Evolutionary conservation across 208 protist species (phyloP).

Genomic region (Porcisia hertigi): DNA sequence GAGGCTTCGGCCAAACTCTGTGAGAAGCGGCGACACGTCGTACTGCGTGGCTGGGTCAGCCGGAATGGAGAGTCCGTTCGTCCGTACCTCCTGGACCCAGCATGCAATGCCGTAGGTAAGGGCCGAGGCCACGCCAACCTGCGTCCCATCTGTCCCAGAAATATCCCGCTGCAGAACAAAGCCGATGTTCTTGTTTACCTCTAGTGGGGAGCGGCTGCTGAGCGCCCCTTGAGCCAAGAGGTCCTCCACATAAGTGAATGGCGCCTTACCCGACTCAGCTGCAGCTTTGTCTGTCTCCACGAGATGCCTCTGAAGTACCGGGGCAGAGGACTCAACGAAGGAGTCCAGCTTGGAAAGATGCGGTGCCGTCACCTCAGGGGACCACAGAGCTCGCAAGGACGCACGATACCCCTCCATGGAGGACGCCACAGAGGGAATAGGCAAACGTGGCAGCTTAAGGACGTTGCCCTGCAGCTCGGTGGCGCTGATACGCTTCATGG

Average conservation of each 20-base stretch:
- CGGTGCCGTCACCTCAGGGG: conserved; percentile 42
- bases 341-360: conserved; percentile 71
- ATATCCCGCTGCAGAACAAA: conserved; percentile 66
- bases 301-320: conserved; percentile 62
- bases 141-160: conserved; percentile 43
- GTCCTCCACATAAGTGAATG: conserved; percentile 76
- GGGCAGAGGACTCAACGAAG: conserved; percentile 60
- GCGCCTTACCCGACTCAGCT: conserved; percentile 38
- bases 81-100: conserved; percentile 48
- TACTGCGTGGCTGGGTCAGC: conserved; percentile 30
- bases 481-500: conserved; percentile 66
- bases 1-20: conserved; percentile 77
- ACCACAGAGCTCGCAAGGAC: conserved; percentile 61
- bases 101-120: conserved; percentile 64
- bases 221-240: conserved; percentile 56
- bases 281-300: conserved; percentile 62
- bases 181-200: conserved; percentile 72
- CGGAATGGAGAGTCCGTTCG: conserved; percentile 41
- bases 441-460: conserved; percentile 73
- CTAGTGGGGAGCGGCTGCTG: conserved; percentile 57
- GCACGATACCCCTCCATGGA: conserved; percentile 68
- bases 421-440: conserved; percentile 61
- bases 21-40: conserved; percentile 70
- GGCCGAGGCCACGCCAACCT: conserved; percentile 66
- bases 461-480: conserved; percentile 72